phyloP scores from a whole-genome alignment of 2,329 filamentous ascomycete genomes.

The Neonectria neomacrospora region DNA sequence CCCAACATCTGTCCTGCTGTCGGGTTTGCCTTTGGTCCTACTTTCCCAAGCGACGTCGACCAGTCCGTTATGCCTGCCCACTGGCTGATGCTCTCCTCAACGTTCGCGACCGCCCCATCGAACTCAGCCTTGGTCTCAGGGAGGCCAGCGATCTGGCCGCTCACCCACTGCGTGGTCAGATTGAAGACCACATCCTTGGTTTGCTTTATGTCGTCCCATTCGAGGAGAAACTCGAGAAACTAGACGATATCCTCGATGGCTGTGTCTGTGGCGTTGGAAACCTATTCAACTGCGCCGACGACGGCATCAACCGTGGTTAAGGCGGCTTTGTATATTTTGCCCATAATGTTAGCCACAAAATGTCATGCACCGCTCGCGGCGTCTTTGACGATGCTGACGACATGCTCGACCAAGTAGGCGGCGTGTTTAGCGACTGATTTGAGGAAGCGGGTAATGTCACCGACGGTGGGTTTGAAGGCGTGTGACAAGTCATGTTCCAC shows the following conservation, averaged over 20 bases:
- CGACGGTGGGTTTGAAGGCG: too few species aligned
- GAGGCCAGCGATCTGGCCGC: neutral
- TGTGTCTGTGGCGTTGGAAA: neutral
- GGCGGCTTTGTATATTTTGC: too few species aligned
- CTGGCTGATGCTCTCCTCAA: neutral
- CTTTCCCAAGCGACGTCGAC: neutral
- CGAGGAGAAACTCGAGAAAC: neutral
- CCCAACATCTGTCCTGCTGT: neutral
- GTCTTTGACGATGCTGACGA: too few species aligned
- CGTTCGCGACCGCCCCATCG: neutral
- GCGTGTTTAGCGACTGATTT: too few species aligned
- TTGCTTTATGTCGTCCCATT: neutral
- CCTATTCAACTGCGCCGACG: slow-evolving; percentile 9
- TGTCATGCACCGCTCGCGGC: too few species aligned
- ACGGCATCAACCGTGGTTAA: neutral
- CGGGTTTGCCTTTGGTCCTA: neutral
- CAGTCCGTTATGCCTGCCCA: neutral
- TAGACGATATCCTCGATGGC: neutral
- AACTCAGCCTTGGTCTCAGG: neutral
- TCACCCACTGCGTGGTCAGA: neutral
- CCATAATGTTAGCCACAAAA: too few species aligned
- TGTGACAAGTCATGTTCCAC: too few species aligned
- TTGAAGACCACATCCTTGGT: neutral
- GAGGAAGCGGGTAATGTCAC: too few species aligned
- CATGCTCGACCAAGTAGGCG: too few species aligned